Evolutionary conservation across 495 filamentous ascomycete species (phyloP).

Genomic region (Thozetella sp.): DNA sequence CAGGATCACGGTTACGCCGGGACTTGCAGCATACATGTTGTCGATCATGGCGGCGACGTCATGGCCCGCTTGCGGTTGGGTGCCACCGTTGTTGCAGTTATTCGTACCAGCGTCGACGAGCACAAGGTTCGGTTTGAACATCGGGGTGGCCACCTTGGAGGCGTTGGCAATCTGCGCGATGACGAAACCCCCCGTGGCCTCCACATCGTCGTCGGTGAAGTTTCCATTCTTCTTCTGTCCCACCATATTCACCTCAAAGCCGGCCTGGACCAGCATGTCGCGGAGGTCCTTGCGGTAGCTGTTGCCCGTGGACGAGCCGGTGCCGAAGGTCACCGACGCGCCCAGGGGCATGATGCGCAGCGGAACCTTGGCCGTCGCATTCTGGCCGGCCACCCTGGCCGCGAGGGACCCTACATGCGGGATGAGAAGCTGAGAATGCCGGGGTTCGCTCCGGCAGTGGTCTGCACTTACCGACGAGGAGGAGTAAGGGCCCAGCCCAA

Average conservation of each 20-base stretch:
- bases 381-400: neutral
- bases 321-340: conserved; percentile 60
- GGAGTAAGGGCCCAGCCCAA: neutral
- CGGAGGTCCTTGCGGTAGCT: conserved; percentile 53
- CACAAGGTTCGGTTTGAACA: conserved; percentile 36
- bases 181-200: conserved; percentile 35
- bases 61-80: conserved; percentile 24
- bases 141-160: conserved; percentile 24
- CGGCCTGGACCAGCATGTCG: conserved; percentile 32
- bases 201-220: conserved; percentile 37
- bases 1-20: conserved; percentile 43
- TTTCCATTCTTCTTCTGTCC: conserved; percentile 32
- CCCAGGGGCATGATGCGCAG: conserved; percentile 57
- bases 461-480: neutral
- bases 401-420: neutral
- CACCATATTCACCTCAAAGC: conserved; percentile 36
- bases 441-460: neutral
- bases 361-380: conserved; percentile 3
- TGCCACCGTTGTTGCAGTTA: conserved; percentile 26
- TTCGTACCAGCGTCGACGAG: conserved; percentile 42
- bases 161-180: conserved; percentile 32
- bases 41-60: conserved; percentile 34
- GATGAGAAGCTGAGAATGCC: neutral
- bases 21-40: conserved; percentile 34
- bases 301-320: conserved; percentile 48